Conservation (phyloP, 805 yeast genomes). For the Hyphopichia homilentoma region DNA sequence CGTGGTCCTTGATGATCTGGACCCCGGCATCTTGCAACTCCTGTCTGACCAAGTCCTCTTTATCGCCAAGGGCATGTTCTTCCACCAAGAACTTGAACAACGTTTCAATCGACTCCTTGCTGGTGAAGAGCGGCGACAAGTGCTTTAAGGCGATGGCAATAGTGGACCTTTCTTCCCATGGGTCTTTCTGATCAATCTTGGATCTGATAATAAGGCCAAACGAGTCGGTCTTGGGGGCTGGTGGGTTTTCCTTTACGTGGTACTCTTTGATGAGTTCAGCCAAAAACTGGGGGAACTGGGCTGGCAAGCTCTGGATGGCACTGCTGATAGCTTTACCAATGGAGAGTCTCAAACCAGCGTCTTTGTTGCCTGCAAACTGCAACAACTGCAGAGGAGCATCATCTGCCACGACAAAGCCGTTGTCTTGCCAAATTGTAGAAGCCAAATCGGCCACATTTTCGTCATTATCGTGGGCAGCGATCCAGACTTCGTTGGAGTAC, state of each 20-base stretch:
- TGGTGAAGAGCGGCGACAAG: constrained; percentile 46
- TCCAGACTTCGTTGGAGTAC: constrained; percentile 70
- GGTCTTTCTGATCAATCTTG: constrained; percentile 59
- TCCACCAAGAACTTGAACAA: constrained; percentile 63
- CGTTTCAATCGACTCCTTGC: constrained; percentile 39
- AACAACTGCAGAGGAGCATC: constrained; percentile 47
- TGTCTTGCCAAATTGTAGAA: constrained; percentile 81
- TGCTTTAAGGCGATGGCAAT: constrained; percentile 64
- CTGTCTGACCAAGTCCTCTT: constrained; percentile 65
- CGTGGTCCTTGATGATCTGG: constrained; percentile 62
- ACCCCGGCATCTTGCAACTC: constrained; percentile 91
- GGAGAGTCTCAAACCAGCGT: constrained; percentile 69
- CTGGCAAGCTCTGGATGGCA: constrained; percentile 36
- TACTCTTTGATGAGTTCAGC: constrained; percentile 52
- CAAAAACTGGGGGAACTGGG: constrained; percentile 31
- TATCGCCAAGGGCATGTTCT: constrained; percentile 70
- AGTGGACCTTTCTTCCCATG: constrained; percentile 85
- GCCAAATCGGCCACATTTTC: constrained; percentile 62
- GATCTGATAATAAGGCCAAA: constrained; percentile 73
- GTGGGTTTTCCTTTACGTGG: constrained; percentile 59
- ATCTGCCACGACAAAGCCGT: constrained; percentile 45
- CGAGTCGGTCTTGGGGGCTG: constrained; percentile 72
- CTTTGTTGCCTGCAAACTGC: constrained; percentile 47
- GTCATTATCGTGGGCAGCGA: constrained; percentile 73
- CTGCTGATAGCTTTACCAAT: constrained; percentile 67